Evolutionary conservation across 352 stramenopile genomes (phyloP).

Genomic region (Phytophthora fragariae): DNA sequence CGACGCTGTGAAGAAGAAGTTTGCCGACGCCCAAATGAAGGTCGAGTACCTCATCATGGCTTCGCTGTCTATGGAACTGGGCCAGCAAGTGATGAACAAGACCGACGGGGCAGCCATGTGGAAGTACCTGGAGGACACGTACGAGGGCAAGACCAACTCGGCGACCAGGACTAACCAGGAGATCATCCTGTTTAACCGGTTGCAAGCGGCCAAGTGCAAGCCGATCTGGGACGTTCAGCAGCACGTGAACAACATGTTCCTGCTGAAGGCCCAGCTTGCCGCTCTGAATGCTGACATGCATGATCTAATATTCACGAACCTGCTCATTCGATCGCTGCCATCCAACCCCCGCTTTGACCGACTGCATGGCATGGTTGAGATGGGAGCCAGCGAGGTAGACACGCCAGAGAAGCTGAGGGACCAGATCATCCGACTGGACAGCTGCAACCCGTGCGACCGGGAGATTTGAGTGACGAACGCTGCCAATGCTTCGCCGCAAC

Average conservation of each 20-base stretch:
- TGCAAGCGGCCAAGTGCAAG: no score
- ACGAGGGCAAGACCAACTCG: no score
- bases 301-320: conserved; percentile 16
- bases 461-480: neutral
- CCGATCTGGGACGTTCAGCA: conserved; percentile 3
- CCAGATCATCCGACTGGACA: conserved; percentile 14
- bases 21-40: no score
- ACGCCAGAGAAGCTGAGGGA: conserved; percentile 12
- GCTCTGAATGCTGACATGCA: conserved; percentile 6
- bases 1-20: no score
- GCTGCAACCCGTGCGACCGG: conserved; percentile 14
- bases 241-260: conserved; percentile 18
- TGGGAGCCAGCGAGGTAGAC: neutral
- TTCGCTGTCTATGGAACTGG: no score
- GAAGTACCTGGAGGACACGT: no score
- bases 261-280: conserved; percentile 7
- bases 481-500: neutral
- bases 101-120: no score
- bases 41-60: no score
- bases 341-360: neutral
- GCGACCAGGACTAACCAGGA: no score
- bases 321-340: neutral
- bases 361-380: neutral
- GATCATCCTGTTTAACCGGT: neutral
- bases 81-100: no score